Evolutionary conservation across 2,329 filamentous ascomycete species (phyloP), one percentile per base, ranked within the genome.

Genomic region (Colletotrichum cordylinicola): DNA sequence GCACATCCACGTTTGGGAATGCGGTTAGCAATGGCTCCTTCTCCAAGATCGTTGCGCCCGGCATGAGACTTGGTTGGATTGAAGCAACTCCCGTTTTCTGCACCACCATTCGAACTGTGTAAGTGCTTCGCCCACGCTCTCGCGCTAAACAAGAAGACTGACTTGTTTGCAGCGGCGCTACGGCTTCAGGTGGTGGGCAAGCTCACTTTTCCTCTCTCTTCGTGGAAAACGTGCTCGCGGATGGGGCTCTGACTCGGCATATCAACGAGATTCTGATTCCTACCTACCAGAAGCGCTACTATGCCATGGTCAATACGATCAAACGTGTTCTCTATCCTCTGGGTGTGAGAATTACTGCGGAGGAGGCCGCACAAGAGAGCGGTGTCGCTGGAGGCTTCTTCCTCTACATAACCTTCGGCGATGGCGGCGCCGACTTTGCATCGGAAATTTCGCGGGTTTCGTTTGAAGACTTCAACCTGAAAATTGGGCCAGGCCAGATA

Each of bases 11-110:
- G 92, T 98, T 96, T 82, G 96, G 96, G 8, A 93, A 98, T 82
- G 90, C 92, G 12, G 88, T 96, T 43, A 96, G 94, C 80, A 98
- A 98, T 82, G 96, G 94, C n/a, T 95, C 93, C 6, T 98, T 98
- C 84, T 95, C 93, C 82, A 98, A 98, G 83, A 92, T 98, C 39
- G 90, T 92, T 24, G 95, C 92, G 0, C 95, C 96, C 0, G 96
- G 96, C 1, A 85, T 94, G 66, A 90, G 96, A 13, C 96, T 94
- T 0, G 96, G 96, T 13, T 98, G 96, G 96, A 91, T 92, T 2
- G 95, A 98, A 82, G 94, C 90, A 1, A 93, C 91, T 7, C 86
- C 88, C 0, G 87, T 85, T 48, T 89, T 91, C 79, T 86, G 85
- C 3, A 80, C 85, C 58, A 91, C 90, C 1, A 79, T 91, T 0